Evolutionary conservation across 768 basidiomycete genomes (phyloP).

Genomic region (Sporobolomyces phaffii): DNA sequence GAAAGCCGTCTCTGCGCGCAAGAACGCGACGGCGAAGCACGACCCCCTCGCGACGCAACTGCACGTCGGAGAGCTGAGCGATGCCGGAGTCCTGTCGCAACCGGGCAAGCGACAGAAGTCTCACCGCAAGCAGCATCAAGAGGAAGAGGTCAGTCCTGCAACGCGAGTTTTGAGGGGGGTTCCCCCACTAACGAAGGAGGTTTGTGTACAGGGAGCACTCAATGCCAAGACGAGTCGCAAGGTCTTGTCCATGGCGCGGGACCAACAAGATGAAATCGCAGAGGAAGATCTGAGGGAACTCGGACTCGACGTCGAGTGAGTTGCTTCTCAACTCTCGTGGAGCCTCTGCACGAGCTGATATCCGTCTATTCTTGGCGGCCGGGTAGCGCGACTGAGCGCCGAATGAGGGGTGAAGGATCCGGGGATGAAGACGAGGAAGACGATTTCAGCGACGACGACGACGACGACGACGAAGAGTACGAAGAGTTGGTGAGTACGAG

Average conservation of each 20-base stretch:
- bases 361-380: too few species aligned
- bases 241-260: constrained; percentile 84
- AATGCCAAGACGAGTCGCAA: constrained; percentile 75
- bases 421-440: constrained; percentile 58
- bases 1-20: constrained; percentile 6
- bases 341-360: too few species aligned
- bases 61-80: constrained; percentile 59
- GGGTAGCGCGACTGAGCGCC: constrained; percentile 28
- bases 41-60: constrained; percentile 83
- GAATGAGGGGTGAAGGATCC: constrained; percentile 28
- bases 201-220: constrained; percentile 55
- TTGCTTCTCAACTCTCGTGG: not conserved
- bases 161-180: too few species aligned
- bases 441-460: constrained; percentile 53
- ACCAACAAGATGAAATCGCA: constrained; percentile 66
- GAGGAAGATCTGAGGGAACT: constrained; percentile 41
- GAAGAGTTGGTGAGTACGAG: constrained; percentile 49
- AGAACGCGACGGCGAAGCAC: constrained; percentile 49
- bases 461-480: constrained; percentile 52
- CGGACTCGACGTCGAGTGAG: constrained; percentile 27
- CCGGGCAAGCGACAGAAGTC: constrained; percentile 47
- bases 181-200: not conserved
- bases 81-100: constrained; percentile 27
- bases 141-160: constrained; percentile 55
- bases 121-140: constrained; percentile 55